Base-by-base conservation (phyloP, 352 stramenopile species). In the Phytopythium oedochilum region DNA sequence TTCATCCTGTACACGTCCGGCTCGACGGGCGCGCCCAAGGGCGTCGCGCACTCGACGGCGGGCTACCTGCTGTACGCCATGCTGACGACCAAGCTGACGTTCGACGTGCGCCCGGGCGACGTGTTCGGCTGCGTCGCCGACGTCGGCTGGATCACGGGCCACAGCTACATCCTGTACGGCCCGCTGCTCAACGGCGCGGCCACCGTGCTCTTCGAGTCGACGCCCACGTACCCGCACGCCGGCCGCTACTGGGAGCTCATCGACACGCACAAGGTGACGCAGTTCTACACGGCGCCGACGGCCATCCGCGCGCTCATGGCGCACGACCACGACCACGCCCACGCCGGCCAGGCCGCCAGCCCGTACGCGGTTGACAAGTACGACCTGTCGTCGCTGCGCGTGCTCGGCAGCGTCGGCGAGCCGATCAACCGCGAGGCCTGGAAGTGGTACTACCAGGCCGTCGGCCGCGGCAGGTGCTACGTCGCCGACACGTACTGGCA, bases 1-100 rank as follows among this genome's bases (percentile, higher is more conserved):
- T 99, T 98, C 68, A 97, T 99, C 60, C 71, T 99, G 36, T 99
- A 99, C 75, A 99, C 97, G 26, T 98, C 86, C 9, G 97, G 97
- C 31, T 98, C 91, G 8, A 99, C 97, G 2, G 97, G 97, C 36
- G 85, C 92, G n/a, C 96, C 93, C 22, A 97, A 98, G 88, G 96
- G 97, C 43, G 81, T 99, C 14, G 83, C 97, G 1, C 97, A 99
- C 64, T 97, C 92, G 7, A 98, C 91, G 6, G 97, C 88, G 18
- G 97, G 96, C 1, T 99, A 99, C 70, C 61, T 98, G 26, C 62
- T 98, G 14, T 98, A 97, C 68, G 86, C 94, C 2, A 92, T 90
- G 73, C 69, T 98, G 36, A 99, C 96, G 5, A 89, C 83, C 52
- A 95, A 92, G 64, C 96, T 91, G 53, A 92, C 78, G 22, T 99